These are phyloP conservation scores for Lenzites betulinus DNA, from an alignment of 768 basidiomycete genomes.

Conservation along the genomic window DNA sequence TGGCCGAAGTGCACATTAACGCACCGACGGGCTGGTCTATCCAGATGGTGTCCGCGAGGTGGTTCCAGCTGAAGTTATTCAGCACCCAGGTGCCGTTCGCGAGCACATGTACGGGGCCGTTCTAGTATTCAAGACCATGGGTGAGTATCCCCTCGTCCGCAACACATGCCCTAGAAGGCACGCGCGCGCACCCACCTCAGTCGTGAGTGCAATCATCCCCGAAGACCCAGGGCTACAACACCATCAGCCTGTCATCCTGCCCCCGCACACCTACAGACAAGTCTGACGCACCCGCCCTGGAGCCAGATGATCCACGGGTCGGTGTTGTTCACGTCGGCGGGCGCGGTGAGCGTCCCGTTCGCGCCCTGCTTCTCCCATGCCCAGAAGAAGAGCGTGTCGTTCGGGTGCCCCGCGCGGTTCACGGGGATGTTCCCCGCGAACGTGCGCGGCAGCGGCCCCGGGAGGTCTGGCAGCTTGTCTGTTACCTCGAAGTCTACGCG, in stretches of 20 bases:
- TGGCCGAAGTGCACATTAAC: too few relatives aligned
- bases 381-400: constrained; percentile 38
- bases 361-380: constrained; percentile 30
- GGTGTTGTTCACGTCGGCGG: constrained; percentile 33
- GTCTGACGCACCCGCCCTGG: constrained; percentile 59
- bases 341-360: constrained; percentile 47
- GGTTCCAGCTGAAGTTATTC: constrained; percentile 62
- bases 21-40: constrained; percentile 65
- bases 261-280: not conserved
- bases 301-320: constrained; percentile 78
- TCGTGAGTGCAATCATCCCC: constrained; percentile 61
- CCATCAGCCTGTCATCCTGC: not conserved
- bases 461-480: constrained; percentile 31
- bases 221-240: constrained; percentile 60
- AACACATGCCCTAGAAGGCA: not conserved
- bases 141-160: not conserved
- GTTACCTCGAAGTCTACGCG: constrained; percentile 33
- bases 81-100: constrained; percentile 49
- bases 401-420: constrained; percentile 31
- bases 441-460: constrained; percentile 28
- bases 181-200: constrained; percentile 43
- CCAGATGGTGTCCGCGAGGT: constrained; percentile 66
- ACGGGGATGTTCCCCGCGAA: constrained; percentile 36
- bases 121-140: constrained; percentile 38
- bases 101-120: constrained; percentile 64